Evolutionary conservation across 2,329 filamentous ascomycete species (phyloP), one percentile per base, ranked within the genome.

Genomic region (Dactylellina sp.): DNA sequence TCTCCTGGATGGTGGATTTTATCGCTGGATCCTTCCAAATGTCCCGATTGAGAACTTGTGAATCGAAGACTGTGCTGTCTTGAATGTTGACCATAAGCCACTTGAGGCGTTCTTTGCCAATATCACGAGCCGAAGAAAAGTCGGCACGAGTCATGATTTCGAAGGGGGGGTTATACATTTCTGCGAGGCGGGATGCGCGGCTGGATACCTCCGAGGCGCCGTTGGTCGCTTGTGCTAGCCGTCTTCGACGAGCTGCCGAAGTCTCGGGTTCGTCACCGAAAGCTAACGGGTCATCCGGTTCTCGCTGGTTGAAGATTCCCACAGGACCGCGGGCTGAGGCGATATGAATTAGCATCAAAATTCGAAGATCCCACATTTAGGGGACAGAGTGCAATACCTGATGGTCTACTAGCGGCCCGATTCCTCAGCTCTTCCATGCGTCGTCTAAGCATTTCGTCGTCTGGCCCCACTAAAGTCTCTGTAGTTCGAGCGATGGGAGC

Each of bases 1-100:
- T 93, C 80, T 97, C 94, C 78, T 87, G 87, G 28, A 99, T 85
- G 0, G 96, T 87, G n/a, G 91, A 88, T 78, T 87, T 88, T 66
- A 99, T 88, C 1, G 89, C 86, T 16, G 86, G 81, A 77, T 97
- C 91, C 82, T 97, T 97, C 95, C 95, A 99, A 61, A 98, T 88
- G 80, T 99, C 95, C 47, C 95, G 87, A 80, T 99, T 99, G 16
- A 99, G 84, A 1, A 91, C 87, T 80, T 99, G 95, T 81, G 95
- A 99, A 81, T 95, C 91, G 81, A 99, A 99, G 79, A 97, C 89
- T 37, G 91, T 91, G 76, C 91, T 88, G 80, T 99, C 93, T 81
- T 99, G 95, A 14, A 99, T 89, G 80, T 99, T 98, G 75, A 97
- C 92, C 77, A 99, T 82, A 52, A 99, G 87, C 95, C 95, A 99